Evolutionary conservation across 805 yeast species (phyloP).

Genomic region (Barnettozyma sp.): DNA sequence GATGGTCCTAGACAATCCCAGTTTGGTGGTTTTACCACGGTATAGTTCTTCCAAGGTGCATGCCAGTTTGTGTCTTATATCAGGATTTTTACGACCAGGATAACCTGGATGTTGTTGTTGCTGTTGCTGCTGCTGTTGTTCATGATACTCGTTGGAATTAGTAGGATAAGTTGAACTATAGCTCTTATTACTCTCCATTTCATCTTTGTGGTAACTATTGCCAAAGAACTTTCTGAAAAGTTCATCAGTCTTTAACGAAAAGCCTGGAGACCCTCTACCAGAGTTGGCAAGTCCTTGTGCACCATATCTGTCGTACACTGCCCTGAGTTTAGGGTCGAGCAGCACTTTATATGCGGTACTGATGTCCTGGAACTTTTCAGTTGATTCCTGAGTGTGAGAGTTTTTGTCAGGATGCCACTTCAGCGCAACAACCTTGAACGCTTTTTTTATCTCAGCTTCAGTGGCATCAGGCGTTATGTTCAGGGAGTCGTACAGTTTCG

Average conservation of each 20-base stretch:
- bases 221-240: conserved; percentile 29
- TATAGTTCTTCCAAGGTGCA: conserved; percentile 52
- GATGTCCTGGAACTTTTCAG: conserved; percentile 87
- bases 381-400: conserved; percentile 72
- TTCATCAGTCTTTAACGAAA: conserved; percentile 22
- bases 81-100: conserved; percentile 36
- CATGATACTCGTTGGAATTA: background rate
- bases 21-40: conserved; percentile 48
- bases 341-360: conserved; percentile 81
- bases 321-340: conserved; percentile 78
- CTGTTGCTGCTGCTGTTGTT: no score
- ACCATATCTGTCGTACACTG: conserved; percentile 80
- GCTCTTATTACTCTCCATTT: background rate
- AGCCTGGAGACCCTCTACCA: no score
- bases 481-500: conserved; percentile 55
- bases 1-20: conserved; percentile 45
- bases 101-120: no score
- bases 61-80: conserved; percentile 48
- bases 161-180: background rate
- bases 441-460: conserved; percentile 45
- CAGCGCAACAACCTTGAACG: conserved; percentile 52
- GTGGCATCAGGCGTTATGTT: conserved; percentile 44
- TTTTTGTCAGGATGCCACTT: conserved; percentile 82
- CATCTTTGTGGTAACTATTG: conserved; percentile 12
- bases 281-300: conserved; percentile 71